Evolutionary conservation across 2,329 filamentous ascomycete species (phyloP).

Genomic region (Penicillium freii): DNA sequence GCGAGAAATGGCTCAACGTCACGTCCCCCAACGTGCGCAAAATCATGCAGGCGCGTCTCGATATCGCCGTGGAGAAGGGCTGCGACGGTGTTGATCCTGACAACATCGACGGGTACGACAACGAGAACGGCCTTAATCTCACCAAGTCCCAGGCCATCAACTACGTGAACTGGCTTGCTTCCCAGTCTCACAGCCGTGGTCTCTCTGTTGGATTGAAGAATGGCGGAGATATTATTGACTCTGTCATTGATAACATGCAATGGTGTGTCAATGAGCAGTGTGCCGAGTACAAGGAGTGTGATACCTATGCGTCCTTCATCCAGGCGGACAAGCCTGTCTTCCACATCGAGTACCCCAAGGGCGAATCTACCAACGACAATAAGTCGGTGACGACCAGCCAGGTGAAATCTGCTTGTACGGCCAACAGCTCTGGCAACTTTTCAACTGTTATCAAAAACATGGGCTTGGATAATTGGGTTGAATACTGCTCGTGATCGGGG

Average conservation of each 20-base stretch:
- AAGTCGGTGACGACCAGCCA: constrained; percentile 33
- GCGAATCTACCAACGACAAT: constrained; percentile 41
- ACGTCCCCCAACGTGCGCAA: constrained; percentile 57
- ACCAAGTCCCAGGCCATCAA: constrained; percentile 57
- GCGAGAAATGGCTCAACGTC: constrained; percentile 66
- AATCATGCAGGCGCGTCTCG: constrained; percentile 63
- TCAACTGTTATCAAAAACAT: constrained; percentile 67
- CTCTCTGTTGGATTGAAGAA: constrained; percentile 69
- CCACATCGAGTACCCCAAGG: constrained; percentile 68
- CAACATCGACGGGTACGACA: constrained; percentile 67
- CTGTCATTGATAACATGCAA: constrained; percentile 54
- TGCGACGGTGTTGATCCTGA: constrained; percentile 70
- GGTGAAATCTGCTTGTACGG: constrained; percentile 49
- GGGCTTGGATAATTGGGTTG: constrained; percentile 61
- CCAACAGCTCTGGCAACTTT: constrained; percentile 51
- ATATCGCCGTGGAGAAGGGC: constrained; percentile 59
- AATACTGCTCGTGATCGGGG: constrained; percentile 48
- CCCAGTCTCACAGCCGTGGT: constrained; percentile 52
- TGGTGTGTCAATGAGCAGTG: constrained; percentile 73
- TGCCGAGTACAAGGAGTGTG: constrained; percentile 59
- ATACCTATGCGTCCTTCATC: constrained; percentile 58
- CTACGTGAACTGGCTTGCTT: constrained; percentile 61
- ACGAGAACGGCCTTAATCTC: constrained; percentile 61
- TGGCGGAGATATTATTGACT: constrained; percentile 57
- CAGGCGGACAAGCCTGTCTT: constrained; percentile 65